Conservation (phyloP, 129 eudicot species). For the Rutidosis leptorrhynchoides region DNA sequence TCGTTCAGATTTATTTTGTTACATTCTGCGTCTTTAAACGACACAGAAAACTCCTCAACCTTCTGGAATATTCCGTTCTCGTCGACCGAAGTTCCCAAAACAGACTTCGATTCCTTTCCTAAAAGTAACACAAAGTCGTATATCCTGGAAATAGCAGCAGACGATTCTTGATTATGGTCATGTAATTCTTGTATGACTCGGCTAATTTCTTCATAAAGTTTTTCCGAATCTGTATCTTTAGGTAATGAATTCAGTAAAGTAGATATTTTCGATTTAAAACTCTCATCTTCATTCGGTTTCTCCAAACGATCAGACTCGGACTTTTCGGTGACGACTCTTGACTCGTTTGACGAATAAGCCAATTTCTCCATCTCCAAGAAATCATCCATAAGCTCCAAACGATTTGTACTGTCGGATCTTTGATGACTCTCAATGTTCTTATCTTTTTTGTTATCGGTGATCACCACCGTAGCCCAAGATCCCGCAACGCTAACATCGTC, state of each 20-base stretch:
- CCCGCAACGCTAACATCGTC: constrained; percentile 77
- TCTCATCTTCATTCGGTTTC: constrained; percentile 22
- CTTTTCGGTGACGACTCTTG: constrained; percentile 34
- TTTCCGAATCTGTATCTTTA: constrained; percentile 42
- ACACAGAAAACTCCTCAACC: constrained; percentile 45
- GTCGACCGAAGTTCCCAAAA: constrained; percentile 41
- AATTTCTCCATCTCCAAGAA: constrained; percentile 97
- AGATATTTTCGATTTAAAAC: constrained; percentile 40
- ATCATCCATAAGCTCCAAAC: constrained; percentile 93
- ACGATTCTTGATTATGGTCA: constrained; percentile 45
- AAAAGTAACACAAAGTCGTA: constrained; percentile 55
- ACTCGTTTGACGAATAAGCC: constrained; percentile 53
- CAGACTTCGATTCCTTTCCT: constrained; percentile 67
- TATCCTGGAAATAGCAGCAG: constrained; percentile 57
- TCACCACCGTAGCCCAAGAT: constrained; percentile 66
- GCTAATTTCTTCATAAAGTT: constrained; percentile 43
- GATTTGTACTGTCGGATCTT: constrained; percentile 56
- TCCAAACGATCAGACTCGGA: constrained; percentile 20
- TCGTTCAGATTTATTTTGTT: constrained; percentile 35
- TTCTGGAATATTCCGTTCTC: constrained; percentile 43
- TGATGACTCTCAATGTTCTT: constrained; percentile 51
- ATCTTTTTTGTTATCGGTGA: constrained; percentile 62
- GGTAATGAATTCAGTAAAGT: constrained; percentile 44
- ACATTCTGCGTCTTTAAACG: constrained; percentile 43
- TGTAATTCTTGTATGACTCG: constrained; percentile 39